These are phyloP conservation scores for Carallia brachiata DNA, from an alignment of 345 rosid species.

Conservation along the genomic window DNA sequence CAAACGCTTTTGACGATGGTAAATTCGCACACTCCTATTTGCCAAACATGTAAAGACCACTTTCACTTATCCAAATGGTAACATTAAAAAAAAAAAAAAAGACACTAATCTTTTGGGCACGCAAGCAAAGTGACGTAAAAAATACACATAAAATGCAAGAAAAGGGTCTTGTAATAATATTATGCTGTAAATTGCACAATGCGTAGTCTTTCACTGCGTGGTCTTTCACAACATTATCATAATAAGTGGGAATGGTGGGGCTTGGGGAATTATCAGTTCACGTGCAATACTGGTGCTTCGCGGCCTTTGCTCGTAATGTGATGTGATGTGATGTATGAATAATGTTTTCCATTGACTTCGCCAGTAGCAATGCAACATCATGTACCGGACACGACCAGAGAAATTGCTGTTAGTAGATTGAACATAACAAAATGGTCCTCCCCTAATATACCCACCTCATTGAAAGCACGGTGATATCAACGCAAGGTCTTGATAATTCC, in stretches of 20 bases:
- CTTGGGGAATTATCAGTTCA: too few relatives aligned
- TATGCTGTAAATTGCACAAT: too few relatives aligned
- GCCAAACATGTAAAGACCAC: too few relatives aligned
- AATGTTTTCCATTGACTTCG: background rate
- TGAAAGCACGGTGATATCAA: too few relatives aligned
- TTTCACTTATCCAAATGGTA: too few relatives aligned
- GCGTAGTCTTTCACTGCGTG: too few relatives aligned
- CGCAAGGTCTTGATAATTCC: background rate
- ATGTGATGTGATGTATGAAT: background rate
- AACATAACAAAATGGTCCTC: background rate
- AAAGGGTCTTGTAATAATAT: background rate
- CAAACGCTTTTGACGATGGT: too few relatives aligned
- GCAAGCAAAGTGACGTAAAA: too few relatives aligned
- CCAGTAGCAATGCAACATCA: background rate
- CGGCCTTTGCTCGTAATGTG: background rate
- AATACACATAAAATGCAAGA: background rate
- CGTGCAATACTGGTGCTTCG: background rate
- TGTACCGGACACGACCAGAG: background rate
- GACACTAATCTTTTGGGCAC: background rate
- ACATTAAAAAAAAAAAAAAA: too few relatives aligned
- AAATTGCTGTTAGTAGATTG: background rate
- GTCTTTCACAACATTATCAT: too few relatives aligned
- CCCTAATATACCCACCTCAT: background rate
- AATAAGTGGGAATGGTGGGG: too few relatives aligned
- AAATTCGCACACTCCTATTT: too few relatives aligned